Evolutionary conservation across 345 rosid genomes (phyloP), one percentile per base, ranked within the genome.

Genomic region (Odontarrhena argentea): DNA sequence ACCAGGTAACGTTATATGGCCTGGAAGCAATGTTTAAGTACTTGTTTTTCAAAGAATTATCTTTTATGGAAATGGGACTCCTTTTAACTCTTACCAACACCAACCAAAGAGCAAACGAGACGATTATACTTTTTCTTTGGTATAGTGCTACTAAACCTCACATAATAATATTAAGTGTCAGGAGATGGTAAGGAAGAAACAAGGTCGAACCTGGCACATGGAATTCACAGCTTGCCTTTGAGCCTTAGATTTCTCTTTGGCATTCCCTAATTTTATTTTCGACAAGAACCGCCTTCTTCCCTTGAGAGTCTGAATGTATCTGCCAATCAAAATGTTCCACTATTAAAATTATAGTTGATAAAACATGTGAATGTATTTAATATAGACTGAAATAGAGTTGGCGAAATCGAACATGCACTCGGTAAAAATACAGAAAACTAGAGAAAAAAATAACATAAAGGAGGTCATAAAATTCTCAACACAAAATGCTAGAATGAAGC

Each of bases 221-320:
- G 99, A 94, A 78, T 94, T 94, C 49, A 91, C 97, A 43, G 96
- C 97, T 81, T 94, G 99, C 70, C 99, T 87, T 80, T 88, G 94
- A 77, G 97, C 99, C 79, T 83, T 94, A 13, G 87, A 81, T 76
- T 87, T 88, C 79, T 88, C 97, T 76, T 85, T 77, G 63, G 65
- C 79, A 75, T 83, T 82, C 55, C 99, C 99, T 72, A 80, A 77
- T 77, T 87, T 91, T 75, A 94, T 91, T 77, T 94, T 94, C 8
- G 97, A 88, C 83, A 91, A 79, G 86, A 85, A 91, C 28, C 97
- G 91, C 73, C 87, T 91, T 81, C 99, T 84, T 83, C 95, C 99
- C 79, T 68, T 85, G 15, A 93, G 82, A 36, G 98, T 88, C 81
- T 88, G 88, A 66, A 86, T 82, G 81, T 93, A 93, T 54, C 98